Conservation (phyloP, 148 eudicot genomes). For the Simmondsia chinensis region DNA sequence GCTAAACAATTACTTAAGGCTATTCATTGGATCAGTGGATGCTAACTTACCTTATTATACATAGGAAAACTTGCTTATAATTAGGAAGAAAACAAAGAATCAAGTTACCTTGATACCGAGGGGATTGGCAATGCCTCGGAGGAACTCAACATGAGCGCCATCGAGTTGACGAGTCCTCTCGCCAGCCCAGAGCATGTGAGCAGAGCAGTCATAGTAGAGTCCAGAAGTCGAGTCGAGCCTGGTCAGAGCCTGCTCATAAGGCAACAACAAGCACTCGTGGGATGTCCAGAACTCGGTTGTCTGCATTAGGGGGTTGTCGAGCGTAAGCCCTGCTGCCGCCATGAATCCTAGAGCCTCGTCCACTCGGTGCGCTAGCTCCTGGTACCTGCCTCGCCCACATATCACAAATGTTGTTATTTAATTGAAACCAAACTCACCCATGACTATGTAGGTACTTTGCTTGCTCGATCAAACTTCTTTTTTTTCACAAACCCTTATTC, state of each 20-base stretch:
- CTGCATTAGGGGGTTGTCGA: conserved; percentile 76
- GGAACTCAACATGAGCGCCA: conserved; percentile 92
- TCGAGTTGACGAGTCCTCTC: conserved; percentile 92
- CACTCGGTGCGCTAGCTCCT: conserved; percentile 79
- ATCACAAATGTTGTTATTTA: too few relatives aligned
- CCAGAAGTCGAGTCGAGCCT: conserved; percentile 89
- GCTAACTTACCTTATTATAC: too few relatives aligned
- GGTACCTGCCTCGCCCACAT: too few relatives aligned
- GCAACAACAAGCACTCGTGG: conserved; percentile 83
- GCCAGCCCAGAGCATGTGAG: conserved; percentile 90
- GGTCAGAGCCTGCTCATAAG: conserved; percentile 86
- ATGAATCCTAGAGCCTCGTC: conserved; percentile 96
- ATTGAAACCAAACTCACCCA: too few relatives aligned
- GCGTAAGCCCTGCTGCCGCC: conserved; percentile 91
- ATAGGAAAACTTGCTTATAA: too few relatives aligned
- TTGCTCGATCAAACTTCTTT: too few relatives aligned
- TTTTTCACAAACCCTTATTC: too few relatives aligned
- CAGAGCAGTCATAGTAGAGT: conserved; percentile 81
- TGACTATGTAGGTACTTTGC: too few relatives aligned
- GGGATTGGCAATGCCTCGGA: conserved; percentile 89
- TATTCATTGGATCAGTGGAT: too few relatives aligned
- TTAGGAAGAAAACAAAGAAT: not conserved
- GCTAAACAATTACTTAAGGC: too few relatives aligned
- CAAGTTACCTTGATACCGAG: conserved; percentile 80
- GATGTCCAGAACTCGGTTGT: conserved; percentile 96